phyloP scores from a whole-genome alignment of 371 early-diverging fungal species.

The Entomophthora muscae region DNA sequence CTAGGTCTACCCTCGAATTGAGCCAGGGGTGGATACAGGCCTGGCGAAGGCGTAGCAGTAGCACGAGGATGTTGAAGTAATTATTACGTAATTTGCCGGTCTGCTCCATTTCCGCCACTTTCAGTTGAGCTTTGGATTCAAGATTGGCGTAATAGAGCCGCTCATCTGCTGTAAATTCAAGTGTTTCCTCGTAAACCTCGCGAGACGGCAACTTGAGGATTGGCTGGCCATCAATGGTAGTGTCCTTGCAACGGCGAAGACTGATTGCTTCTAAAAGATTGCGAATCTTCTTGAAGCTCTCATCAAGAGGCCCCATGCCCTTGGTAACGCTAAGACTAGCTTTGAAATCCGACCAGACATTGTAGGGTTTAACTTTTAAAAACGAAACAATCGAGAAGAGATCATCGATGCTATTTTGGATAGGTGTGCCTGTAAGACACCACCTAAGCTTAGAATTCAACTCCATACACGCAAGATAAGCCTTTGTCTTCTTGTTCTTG shows the following conservation, averaged over 20 bases:
- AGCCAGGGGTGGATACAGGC: constrained; percentile 1
- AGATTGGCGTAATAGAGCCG: not conserved
- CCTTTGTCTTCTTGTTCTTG: constrained; percentile 49
- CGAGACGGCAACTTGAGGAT: constrained; percentile 12
- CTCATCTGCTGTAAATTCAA: not conserved
- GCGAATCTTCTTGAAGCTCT: not conserved
- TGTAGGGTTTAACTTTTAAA: constrained; percentile 43
- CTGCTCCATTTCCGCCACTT: not conserved
- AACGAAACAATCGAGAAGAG: constrained; percentile 67
- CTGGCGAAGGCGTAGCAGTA: not conserved
- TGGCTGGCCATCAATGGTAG: constrained; percentile 16
- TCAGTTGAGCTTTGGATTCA: not conserved
- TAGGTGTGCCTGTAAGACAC: constrained; percentile 40
- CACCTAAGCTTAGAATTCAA: constrained; percentile 47
- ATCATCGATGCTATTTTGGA: constrained; percentile 70
- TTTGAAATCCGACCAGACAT: constrained; percentile 12
- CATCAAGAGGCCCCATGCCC: not conserved
- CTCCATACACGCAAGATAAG: constrained; percentile 35
- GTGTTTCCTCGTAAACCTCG: not conserved
- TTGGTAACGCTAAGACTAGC: not conserved
- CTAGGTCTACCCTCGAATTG: not conserved
- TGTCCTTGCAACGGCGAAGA: constrained; percentile 14
- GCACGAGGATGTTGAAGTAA: not conserved
- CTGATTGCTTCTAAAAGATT: not conserved
- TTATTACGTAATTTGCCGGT: not conserved